Conservation (phyloP, 495 filamentous ascomycete genomes). For the Paragyromitra xinjiangensis region DNA sequence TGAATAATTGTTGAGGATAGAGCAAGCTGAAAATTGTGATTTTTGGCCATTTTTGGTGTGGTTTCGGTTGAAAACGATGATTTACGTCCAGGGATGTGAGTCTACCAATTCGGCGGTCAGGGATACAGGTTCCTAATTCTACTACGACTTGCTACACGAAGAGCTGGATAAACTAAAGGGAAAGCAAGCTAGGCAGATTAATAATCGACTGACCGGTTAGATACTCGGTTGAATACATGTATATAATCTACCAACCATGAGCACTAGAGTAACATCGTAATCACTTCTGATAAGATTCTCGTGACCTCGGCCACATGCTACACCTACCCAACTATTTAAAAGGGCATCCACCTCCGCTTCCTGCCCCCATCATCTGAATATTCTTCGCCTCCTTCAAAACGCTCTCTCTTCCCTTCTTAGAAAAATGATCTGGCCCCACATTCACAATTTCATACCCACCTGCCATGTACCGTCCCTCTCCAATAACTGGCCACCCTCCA, state of each 20-base stretch:
- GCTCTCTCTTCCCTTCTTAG: conserved; percentile 64
- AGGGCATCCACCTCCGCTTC: conserved; percentile 56
- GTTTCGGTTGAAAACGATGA: background rate
- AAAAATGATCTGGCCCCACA: conserved; percentile 67
- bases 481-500: conserved; percentile 65
- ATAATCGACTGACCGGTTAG: background rate
- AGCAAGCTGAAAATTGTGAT: background rate
- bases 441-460: conserved; percentile 66
- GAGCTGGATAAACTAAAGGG: background rate
- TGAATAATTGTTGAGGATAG: background rate
- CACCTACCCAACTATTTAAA: conserved; percentile 17
- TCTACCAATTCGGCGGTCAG: no score
- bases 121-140: no score
- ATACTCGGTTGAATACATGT: background rate
- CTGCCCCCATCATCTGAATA: conserved; percentile 58
- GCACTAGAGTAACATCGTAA: no score
- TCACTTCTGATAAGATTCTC: no score
- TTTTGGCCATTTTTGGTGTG: background rate
- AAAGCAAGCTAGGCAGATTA: background rate
- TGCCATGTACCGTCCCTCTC: conserved; percentile 66
- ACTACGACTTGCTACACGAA: background rate
- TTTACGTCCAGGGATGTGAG: background rate
- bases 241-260: no score
- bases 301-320: background rate
- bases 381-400: conserved; percentile 60